phyloP scores from a whole-genome alignment of 2,329 filamentous ascomycete species.

The Curvularia spicifera region DNA sequence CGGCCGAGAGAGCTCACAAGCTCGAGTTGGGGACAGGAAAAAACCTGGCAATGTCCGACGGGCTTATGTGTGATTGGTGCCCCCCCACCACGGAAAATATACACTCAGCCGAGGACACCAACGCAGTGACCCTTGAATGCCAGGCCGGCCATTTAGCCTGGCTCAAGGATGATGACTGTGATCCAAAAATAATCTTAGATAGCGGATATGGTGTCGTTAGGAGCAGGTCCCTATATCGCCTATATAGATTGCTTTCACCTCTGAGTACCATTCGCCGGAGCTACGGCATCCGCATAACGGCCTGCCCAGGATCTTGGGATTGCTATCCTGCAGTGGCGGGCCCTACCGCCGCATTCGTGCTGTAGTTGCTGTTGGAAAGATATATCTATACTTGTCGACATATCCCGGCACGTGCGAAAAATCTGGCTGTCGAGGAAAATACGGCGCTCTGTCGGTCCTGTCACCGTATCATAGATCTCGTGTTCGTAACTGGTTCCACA shows the following conservation, averaged over 20 bases:
- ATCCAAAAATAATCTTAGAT: constrained; percentile 41
- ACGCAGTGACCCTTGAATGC: constrained; percentile 27
- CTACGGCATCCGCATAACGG: constrained; percentile 31
- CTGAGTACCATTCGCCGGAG: constrained; percentile 38
- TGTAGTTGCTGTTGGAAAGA: constrained; percentile 8
- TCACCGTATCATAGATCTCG: constrained; percentile 4
- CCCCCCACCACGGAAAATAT: constrained; percentile 37
- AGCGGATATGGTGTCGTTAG: constrained; percentile 46
- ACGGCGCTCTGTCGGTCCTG: not conserved
- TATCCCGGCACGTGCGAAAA: not conserved
- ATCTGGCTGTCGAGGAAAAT: not conserved
- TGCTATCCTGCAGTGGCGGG: constrained; percentile 25
- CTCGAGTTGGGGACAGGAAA: not conserved
- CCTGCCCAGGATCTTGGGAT: constrained; percentile 28
- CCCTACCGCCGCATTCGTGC: constrained; percentile 28
- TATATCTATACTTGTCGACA: not conserved
- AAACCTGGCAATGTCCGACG: not conserved
- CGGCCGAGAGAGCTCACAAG: constrained; percentile 8
- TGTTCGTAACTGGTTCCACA: constrained; percentile 1
- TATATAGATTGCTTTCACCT: constrained; percentile 44
- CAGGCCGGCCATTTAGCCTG: constrained; percentile 38
- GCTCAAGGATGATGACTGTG: constrained; percentile 24
- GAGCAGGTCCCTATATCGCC: constrained; percentile 41
- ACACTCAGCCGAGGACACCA: constrained; percentile 23
- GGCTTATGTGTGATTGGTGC: constrained; percentile 4